phyloP scores from a whole-genome alignment of 305 asterid species.

The Fraxinus albicans region DNA sequence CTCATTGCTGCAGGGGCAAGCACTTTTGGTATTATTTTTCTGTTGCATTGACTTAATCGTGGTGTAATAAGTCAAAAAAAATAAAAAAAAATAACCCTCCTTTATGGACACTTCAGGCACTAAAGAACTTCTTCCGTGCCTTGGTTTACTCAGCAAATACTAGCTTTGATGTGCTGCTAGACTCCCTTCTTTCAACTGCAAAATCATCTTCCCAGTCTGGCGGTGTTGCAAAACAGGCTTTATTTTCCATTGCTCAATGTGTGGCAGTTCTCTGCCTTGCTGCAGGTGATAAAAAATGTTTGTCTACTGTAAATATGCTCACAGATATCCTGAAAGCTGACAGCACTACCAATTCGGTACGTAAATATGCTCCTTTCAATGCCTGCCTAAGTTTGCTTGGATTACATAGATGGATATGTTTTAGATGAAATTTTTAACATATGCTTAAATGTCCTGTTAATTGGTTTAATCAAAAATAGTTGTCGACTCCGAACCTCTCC shows the following conservation, averaged over 20 bases:
- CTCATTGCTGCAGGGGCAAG: slow-evolving; percentile 97
- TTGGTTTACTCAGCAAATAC: slow-evolving; percentile 92
- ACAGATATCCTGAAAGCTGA: slow-evolving; percentile 86
- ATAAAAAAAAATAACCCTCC: not conserved
- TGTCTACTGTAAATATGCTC: slow-evolving; percentile 88
- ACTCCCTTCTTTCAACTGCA: slow-evolving; percentile 93
- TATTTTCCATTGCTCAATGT: slow-evolving; percentile 92
- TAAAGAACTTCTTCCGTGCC: slow-evolving; percentile 80
- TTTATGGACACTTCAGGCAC: slow-evolving; percentile 63
- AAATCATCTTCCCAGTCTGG: slow-evolving; percentile 83
- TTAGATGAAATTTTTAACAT: not conserved
- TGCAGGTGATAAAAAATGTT: slow-evolving; percentile 76
- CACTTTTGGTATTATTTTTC: slow-evolving; percentile 73
- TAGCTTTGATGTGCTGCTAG: slow-evolving; percentile 86
- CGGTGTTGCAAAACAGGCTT: slow-evolving; percentile 93
- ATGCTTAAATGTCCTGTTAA: not conserved
- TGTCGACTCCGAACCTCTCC: slow-evolving; percentile 1
- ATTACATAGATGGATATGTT: not conserved
- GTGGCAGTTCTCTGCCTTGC: slow-evolving; percentile 99
- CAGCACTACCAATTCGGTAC: slow-evolving; percentile 77
- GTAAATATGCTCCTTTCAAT: not conserved
- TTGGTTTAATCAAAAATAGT: slow-evolving; percentile 5
- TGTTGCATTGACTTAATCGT: slow-evolving; percentile 17
- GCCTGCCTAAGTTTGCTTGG: slow-evolving; percentile 14
- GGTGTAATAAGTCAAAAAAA: not conserved